Evolutionary conservation across 2,329 filamentous ascomycete species (phyloP).

Genomic region (Fusarium pseudocircinatum): DNA sequence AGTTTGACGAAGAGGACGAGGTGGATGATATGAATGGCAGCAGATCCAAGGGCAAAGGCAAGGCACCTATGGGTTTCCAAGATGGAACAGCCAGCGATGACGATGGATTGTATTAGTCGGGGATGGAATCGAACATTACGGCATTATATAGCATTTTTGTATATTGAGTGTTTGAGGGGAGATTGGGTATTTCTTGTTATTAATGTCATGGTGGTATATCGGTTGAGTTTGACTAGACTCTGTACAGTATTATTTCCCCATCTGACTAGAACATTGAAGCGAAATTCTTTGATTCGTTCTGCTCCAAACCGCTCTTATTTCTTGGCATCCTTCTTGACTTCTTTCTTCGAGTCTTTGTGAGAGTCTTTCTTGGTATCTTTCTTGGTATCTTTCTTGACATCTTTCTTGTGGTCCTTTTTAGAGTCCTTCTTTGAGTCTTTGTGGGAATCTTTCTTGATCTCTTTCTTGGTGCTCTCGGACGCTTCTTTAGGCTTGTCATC

Average conservation of each 20-base stretch:
- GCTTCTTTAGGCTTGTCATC: slow-evolving; percentile 22
- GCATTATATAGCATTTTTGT: slow-evolving; percentile 25
- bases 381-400: neutral
- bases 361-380: neutral
- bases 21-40: slow-evolving; percentile 47
- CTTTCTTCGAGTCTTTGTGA: slow-evolving; percentile 1
- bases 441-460: slow-evolving; percentile 11
- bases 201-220: slow-evolving; percentile 31
- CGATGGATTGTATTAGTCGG: slow-evolving; percentile 62
- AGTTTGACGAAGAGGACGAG: slow-evolving; percentile 48
- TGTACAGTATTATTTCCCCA: slow-evolving; percentile 19
- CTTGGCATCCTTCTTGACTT: slow-evolving; percentile 11
- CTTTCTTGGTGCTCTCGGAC: neutral
- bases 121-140: neutral
- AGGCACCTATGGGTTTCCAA: slow-evolving; percentile 62
- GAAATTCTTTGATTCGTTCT: slow-evolving; percentile 13
- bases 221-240: slow-evolving; percentile 18
- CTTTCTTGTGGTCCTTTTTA: slow-evolving; percentile 6
- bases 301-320: slow-evolving; percentile 15
- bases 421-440: neutral
- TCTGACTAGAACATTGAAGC: slow-evolving; percentile 1
- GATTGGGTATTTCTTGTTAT: slow-evolving; percentile 29
- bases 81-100: slow-evolving; percentile 66
- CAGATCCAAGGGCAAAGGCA: slow-evolving; percentile 64
- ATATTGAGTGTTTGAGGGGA: slow-evolving; percentile 19